These are phyloP conservation scores for Cyphellophora attinorum DNA, from an alignment of 2,329 filamentous ascomycete species.

Conservation along the genomic window DNA sequence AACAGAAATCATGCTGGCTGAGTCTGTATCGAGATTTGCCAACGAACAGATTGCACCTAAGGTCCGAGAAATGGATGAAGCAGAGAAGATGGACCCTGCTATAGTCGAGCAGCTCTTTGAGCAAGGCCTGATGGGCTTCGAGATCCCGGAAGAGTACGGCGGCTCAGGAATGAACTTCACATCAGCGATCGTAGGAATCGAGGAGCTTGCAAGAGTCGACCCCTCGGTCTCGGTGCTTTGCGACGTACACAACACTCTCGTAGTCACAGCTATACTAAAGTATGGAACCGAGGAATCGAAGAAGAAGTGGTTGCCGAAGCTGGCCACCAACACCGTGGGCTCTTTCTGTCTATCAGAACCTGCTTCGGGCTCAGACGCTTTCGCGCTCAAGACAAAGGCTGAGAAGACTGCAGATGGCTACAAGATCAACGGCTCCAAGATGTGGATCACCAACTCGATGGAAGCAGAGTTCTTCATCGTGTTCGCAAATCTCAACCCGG, in stretches of 20 bases:
- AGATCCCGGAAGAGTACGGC: conserved; percentile 95
- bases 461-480: conserved; percentile 95
- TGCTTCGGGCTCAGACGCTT: conserved; percentile 87
- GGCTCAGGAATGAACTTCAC: conserved; percentile 99
- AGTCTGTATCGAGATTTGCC: conserved; percentile 84
- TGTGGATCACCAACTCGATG: conserved; percentile 99
- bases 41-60: conserved; percentile 80
- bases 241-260: conserved; percentile 96
- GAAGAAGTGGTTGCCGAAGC: conserved; percentile 77
- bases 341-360: conserved; percentile 92
- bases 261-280: conserved; percentile 86
- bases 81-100: conserved; percentile 79
- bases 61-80: conserved; percentile 95
- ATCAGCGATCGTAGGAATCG: conserved; percentile 87
- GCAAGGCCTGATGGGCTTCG: conserved; percentile 92
- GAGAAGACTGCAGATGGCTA: conserved; percentile 75
- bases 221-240: conserved; percentile 91
- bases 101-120: conserved; percentile 92
- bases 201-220: conserved; percentile 89
- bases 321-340: conserved; percentile 81
- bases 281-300: conserved; percentile 69
- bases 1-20: conserved; percentile 78
- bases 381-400: conserved; percentile 86
- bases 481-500: conserved; percentile 88
- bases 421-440: conserved; percentile 84